phyloP scores from a whole-genome alignment of 257 asterid species.

The Solanum lignicaule region DNA sequence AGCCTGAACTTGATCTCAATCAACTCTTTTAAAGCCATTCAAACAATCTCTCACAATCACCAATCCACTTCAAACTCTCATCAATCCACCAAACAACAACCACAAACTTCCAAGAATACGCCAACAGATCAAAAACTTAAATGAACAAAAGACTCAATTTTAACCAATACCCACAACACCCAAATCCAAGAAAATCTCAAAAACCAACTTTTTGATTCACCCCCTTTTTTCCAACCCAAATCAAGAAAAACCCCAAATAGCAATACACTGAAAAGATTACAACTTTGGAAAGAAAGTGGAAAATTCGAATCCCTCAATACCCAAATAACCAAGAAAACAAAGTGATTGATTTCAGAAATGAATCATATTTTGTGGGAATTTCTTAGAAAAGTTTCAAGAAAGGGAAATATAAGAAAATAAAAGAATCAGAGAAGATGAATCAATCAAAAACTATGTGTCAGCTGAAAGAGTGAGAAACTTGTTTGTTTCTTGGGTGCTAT shows the following conservation, averaged over 20 bases:
- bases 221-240: not conserved
- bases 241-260: not conserved
- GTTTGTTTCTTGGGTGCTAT: conserved; percentile 10
- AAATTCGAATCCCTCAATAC: not conserved
- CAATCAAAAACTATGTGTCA: not conserved
- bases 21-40: conserved; percentile 82
- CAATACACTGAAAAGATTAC: not conserved
- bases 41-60: conserved; percentile 13
- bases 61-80: conserved; percentile 17
- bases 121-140: not conserved
- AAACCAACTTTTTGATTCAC: not conserved
- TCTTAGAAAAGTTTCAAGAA: not conserved
- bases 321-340: not conserved
- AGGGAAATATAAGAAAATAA: not conserved
- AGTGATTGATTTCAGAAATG: not conserved
- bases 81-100: conserved; percentile 12
- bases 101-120: not conserved
- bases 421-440: not conserved
- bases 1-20: conserved; percentile 87
- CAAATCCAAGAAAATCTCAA: conserved; percentile 2
- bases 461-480: conserved; percentile 27
- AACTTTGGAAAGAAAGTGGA: not conserved
- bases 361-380: not conserved
- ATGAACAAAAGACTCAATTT: conserved; percentile 2
- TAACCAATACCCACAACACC: not conserved